Evolutionary conservation across 176 grass and related monocot genomes (phyloP), one percentile per base, ranked within the genome.

Genomic region (Carex kokanica): DNA sequence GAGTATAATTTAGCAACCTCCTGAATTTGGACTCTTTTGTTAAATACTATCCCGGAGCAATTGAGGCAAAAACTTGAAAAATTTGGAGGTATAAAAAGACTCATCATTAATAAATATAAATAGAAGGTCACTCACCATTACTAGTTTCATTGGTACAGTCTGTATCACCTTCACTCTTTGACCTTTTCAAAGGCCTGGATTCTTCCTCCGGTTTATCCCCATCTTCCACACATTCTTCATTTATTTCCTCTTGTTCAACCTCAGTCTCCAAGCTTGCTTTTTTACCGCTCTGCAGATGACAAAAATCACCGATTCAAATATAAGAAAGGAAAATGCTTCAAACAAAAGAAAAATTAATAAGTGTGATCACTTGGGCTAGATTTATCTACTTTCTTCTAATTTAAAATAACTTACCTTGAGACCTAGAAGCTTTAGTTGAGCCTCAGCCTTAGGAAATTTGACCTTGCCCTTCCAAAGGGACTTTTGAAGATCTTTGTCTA

Each of bases 381-480:
- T 58, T n/a, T 25, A 64, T 41, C 8, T 60, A 54, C 27, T 40
- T 31, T 20, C 11, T 12, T 53, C 40, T 16, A 32, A 55, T 16
- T 87, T 82, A 7, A 49, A 75, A 64, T 49, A 13, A 18, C 27
- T 58, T 92, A 98, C 92, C 95, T 92, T 93, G 53, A 98, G 90
- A 68, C 95, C 95, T 85, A 98, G 90, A 89, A 90, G 84, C 85
- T 94, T 94, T 74, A 98, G 89, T 64, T 98, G 92, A 38, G 86
- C 79, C 78, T 83, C 91, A 25, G 95, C 95, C 86, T 92, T 94
- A 8, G 92, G 90, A 85, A 98, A 98, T 74, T 86, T 88, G 84
- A 94, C 90, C 85, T 88, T 93, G 84, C 84, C 92, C 63, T 98
- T 98, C 95, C 95, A 94, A 64, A 98, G 89, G 38, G 92, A 91